Percentiles rank a stretch among this genome's conserved stretches.
Conservation (phyloP, 1,284 basidiomycete species). For the Entoloma clypeatum region DNA sequence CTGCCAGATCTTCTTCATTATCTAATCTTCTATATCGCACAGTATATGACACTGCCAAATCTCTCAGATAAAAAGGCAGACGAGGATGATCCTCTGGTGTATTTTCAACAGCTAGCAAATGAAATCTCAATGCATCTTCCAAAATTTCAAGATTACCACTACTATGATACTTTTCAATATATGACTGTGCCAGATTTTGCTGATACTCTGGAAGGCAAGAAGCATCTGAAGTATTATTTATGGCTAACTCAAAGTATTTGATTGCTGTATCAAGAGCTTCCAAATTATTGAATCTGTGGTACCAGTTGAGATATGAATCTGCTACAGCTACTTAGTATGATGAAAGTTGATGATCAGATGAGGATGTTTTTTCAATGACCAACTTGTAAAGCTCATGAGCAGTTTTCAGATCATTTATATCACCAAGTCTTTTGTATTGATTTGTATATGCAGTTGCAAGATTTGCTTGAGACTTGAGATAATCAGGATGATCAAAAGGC, state of each 20-base stretch:
- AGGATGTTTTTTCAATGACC: background rate
- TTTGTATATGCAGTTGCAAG: background rate
- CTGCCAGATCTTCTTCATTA: too few species aligned
- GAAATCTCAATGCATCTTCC: slow-evolving; percentile 1
- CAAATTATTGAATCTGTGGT: too few species aligned
- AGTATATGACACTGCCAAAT: slow-evolving; percentile 10
- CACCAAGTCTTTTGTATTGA: slow-evolving; percentile 1
- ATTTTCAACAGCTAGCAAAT: background rate
- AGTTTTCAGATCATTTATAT: background rate
- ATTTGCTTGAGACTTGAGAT: slow-evolving; percentile 1
- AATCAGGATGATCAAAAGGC: slow-evolving; percentile 1
- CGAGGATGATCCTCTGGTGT: slow-evolving; percentile 8
- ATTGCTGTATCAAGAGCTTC: too few species aligned
- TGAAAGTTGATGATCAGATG: background rate
- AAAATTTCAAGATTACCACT: background rate
- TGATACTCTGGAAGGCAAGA: background rate
- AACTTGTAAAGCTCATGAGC: background rate
- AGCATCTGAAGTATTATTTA: too few species aligned
- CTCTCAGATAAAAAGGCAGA: slow-evolving; percentile 7
- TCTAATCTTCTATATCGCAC: too few species aligned
- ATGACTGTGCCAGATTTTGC: background rate
- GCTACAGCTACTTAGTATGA: too few species aligned
- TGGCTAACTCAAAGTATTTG: too few species aligned
- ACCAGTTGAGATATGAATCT: too few species aligned
- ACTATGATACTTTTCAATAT: background rate